Evolutionary conservation across 768 basidiomycete species (phyloP).

Genomic region (Psilocybe cyanescens): DNA sequence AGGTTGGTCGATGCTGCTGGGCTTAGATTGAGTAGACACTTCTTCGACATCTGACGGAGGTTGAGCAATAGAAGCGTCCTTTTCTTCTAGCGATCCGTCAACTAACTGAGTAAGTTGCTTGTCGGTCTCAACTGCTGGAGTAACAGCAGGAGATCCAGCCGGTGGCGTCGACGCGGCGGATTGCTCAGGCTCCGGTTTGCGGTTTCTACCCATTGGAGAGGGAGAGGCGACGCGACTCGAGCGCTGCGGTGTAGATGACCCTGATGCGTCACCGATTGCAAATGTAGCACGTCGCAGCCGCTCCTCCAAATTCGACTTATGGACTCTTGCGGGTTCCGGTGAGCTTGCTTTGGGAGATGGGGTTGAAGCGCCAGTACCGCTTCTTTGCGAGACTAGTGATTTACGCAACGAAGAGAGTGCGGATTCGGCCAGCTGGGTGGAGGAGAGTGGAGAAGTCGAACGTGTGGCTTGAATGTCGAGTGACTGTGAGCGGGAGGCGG

Average conservation of each 20-base stretch:
- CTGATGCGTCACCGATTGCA: slow-evolving; percentile 58
- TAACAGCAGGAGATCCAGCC: slow-evolving; percentile 26
- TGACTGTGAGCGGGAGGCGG: slow-evolving; percentile 39
- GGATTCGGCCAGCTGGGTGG: slow-evolving; percentile 63
- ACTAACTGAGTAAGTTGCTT: slow-evolving; percentile 8
- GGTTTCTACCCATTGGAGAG: slow-evolving; percentile 24
- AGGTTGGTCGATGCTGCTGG: background rate
- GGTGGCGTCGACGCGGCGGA: slow-evolving; percentile 10
- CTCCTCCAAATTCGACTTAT: slow-evolving; percentile 73
- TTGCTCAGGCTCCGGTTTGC: slow-evolving; percentile 4
- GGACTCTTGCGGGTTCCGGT: slow-evolving; percentile 11
- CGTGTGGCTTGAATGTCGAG: slow-evolving; percentile 25
- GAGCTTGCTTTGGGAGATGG: slow-evolving; percentile 19
- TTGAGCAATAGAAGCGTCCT: background rate
- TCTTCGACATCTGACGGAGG: background rate
- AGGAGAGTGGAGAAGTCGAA: slow-evolving; percentile 41
- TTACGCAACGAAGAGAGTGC: slow-evolving; percentile 66
- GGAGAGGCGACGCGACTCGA: slow-evolving; percentile 39
- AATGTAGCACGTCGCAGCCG: slow-evolving; percentile 69
- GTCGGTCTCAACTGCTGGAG: slow-evolving; percentile 15
- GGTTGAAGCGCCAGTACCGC: slow-evolving; percentile 43
- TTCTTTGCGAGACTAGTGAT: slow-evolving; percentile 55
- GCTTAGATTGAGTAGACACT: background rate
- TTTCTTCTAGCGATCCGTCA: slow-evolving; percentile 2
- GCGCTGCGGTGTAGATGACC: slow-evolving; percentile 18